phyloP scores from a whole-genome alignment of 441 rosid species.

The Adansonia madagascariensis region DNA sequence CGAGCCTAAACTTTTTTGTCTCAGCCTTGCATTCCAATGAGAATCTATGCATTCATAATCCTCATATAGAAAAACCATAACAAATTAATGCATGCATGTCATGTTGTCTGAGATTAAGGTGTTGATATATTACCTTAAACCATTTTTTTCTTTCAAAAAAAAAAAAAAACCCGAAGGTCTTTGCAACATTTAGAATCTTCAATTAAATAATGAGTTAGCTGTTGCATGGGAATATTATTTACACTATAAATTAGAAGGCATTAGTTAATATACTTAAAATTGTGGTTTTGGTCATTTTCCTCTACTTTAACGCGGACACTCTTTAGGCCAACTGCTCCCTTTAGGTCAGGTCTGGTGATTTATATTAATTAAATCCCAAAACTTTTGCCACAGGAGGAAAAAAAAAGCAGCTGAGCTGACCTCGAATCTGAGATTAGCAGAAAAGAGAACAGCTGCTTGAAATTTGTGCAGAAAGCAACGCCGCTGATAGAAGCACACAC shows the following conservation, averaged over 20 bases:
- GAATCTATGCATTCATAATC: background rate
- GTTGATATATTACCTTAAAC: slow-evolving; percentile 26
- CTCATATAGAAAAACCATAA: background rate
- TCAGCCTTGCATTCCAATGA: background rate
- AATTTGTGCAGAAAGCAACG: background rate
- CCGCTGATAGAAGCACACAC: slow-evolving; percentile 13
- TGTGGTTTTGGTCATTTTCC: background rate
- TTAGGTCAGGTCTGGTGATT: background rate
- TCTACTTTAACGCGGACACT: slow-evolving; percentile 19
- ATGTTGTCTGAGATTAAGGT: slow-evolving; percentile 26
- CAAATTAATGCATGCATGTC: slow-evolving; percentile 16
- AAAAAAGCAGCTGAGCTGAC: background rate
- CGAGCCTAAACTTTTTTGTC: slow-evolving; percentile 19
- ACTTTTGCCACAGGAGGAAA: too few relatives aligned
- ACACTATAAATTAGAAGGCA: slow-evolving; percentile 9
- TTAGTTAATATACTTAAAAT: slow-evolving; percentile 8
- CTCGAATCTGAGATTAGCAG: background rate
- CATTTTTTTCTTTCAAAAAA: background rate
- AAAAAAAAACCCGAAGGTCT: background rate
- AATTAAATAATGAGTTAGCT: background rate
- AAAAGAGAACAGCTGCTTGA: background rate
- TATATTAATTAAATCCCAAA: background rate
- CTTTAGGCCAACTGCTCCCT: slow-evolving; percentile 34
- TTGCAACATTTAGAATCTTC: slow-evolving; percentile 22
- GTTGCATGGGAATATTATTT: background rate